Evolutionary conservation across 192 early-diverging fungal genomes (phyloP).

Genomic region (Coemansia sp.): DNA sequence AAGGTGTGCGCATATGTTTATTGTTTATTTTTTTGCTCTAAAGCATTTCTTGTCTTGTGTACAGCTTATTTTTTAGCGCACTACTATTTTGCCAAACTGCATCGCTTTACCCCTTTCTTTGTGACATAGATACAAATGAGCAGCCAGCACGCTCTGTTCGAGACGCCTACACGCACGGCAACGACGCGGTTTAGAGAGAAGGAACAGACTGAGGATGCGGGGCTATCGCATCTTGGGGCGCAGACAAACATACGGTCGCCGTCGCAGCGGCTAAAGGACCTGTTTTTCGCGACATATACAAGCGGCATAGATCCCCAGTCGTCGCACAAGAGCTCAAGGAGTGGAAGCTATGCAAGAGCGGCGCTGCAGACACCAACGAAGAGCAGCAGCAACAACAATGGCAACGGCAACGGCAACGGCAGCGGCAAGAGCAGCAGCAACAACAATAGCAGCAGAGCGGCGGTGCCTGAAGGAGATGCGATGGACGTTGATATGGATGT

Average conservation of each 20-base stretch:
- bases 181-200: slow-evolving; percentile 23
- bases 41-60: no score
- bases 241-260: slow-evolving; percentile 31
- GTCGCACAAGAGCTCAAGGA: slow-evolving; percentile 13
- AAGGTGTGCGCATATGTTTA: no score
- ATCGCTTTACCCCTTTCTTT: not conserved
- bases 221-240: not conserved
- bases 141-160: slow-evolving; percentile 18
- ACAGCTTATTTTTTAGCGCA: no score
- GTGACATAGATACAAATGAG: slow-evolving; percentile 10
- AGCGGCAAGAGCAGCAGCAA: no score
- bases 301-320: slow-evolving; percentile 21
- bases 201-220: slow-evolving; percentile 15
- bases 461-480: slow-evolving; percentile 6
- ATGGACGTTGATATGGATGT: slow-evolving; percentile 38
- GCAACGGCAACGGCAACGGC: no score
- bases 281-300: slow-evolving; percentile 55
- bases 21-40: no score
- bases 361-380: slow-evolving; percentile 39
- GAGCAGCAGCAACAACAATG: not conserved
- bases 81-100: no score
- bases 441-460: not conserved
- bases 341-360: slow-evolving; percentile 18
- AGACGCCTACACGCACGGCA: slow-evolving; percentile 37
- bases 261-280: slow-evolving; percentile 49